Evolutionary conservation across 192 early-diverging fungal genomes (phyloP).

Genomic region (Backusella sp.): DNA sequence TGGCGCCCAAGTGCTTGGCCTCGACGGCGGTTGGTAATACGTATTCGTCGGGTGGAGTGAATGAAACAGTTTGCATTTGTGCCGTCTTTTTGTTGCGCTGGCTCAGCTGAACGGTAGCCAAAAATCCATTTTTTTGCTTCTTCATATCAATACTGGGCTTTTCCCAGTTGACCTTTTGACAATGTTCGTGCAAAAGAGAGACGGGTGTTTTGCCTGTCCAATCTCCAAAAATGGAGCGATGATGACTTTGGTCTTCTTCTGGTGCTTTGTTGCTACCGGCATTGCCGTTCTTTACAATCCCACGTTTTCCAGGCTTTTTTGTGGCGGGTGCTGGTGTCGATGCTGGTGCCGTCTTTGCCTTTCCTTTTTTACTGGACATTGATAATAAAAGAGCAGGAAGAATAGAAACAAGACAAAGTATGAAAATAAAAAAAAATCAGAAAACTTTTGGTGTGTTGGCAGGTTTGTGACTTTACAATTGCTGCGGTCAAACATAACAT

Average conservation of each 20-base stretch:
- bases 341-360: neutral
- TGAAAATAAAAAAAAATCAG: neutral
- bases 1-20: conserved; percentile 71
- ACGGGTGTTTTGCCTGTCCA: conserved; percentile 91
- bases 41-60: conserved; percentile 44
- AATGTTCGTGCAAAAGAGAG: conserved; percentile 74
- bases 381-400: neutral
- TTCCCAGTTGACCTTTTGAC: conserved; percentile 72
- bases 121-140: conserved; percentile 34
- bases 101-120: conserved; percentile 48
- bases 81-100: conserved; percentile 61
- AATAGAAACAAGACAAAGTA: neutral
- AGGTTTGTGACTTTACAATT: neutral
- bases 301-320: conserved; percentile 7
- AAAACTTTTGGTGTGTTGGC: conserved; percentile 1
- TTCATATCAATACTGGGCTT: conserved; percentile 64
- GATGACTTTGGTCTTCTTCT: conserved; percentile 14
- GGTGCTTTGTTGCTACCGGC: conserved; percentile 3
- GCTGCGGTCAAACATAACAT: neutral
- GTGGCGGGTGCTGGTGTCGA: neutral
- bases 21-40: conserved; percentile 51
- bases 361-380: conserved; percentile 31
- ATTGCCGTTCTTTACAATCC: conserved; percentile 26
- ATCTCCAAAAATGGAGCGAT: conserved; percentile 57
- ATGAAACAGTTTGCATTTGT: conserved; percentile 48